Evolutionary conservation across 305 asterid species (phyloP), one percentile per base, ranked within the genome.

Genomic region (Solanum aculeatissimum): DNA sequence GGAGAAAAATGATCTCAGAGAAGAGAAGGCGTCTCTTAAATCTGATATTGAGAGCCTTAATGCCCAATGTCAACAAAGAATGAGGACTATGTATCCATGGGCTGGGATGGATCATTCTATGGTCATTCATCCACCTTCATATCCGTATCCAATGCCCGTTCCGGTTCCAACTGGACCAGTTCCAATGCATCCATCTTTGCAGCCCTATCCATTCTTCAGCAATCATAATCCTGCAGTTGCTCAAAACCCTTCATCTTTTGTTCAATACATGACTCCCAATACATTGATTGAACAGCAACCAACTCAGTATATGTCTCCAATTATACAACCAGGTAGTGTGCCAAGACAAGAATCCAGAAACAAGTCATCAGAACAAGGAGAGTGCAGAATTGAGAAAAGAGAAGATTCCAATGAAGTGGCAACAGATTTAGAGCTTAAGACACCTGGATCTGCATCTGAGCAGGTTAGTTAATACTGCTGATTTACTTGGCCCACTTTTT

Each of bases 341-440:
- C 84, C 98, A 83, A 94, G 87, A 89, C 98, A 90, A 85, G 95
- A 91, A 82, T 86, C 87, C 72, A 91, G 95, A 86, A 88, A 90
- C 54, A 94, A 90, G 88, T 83, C 93, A 2, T 87, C 91, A 16
- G 95, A 91, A 78, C 88, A 85, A 77, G 94, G 90, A 70, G 97
- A 92, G 85, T 92, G 93, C 85, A 90, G 95, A 80, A 60, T 88
- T 84, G 95, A 91, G 85, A 93, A 89, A 86, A 90, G 82, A 21
- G 96, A 89, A 14, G 97, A 91, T 83, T 89, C 97, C 71, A 91
- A 91, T 88, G 98, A 92, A 57, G 95, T 97, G 79, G 94, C 97
- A 18, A 95, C 99, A n/a, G 94, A 94, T 83, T 91, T 97, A n/a
- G 99, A 97, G 93, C 98, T 97, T 62, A 97, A 97, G 92, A 97